Conservation (phyloP, 345 rosid species). For the Eucalyptus pauciflora region DNA sequence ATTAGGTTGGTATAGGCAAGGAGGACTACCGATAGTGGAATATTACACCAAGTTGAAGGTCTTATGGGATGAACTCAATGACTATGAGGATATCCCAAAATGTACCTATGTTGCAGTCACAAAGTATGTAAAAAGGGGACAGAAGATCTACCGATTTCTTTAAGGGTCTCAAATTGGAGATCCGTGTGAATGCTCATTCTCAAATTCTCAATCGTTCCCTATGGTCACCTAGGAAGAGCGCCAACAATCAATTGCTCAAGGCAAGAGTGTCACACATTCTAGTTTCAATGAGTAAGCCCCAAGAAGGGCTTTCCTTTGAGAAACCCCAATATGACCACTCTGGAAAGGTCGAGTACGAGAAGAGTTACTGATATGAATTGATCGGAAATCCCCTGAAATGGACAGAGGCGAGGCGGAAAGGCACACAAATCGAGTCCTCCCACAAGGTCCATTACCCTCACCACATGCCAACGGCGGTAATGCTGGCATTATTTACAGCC, state of each 20-base stretch:
- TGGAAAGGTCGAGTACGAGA: no score
- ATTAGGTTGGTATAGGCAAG: neutral
- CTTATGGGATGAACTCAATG: neutral
- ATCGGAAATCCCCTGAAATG: no score
- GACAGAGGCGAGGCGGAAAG: no score
- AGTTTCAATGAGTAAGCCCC: neutral
- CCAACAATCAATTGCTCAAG: neutral
- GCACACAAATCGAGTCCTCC: no score
- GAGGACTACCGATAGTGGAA: neutral
- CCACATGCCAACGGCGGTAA: no score
- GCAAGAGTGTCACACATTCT: neutral
- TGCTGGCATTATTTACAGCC: no score
- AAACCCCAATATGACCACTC: neutral
- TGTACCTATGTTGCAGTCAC: neutral
- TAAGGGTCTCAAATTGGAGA: neutral
- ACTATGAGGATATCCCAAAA: neutral
- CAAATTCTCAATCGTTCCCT: neutral
- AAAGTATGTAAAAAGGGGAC: no score
- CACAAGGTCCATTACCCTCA: no score
- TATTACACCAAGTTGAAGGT: neutral
- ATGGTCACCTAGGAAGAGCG: neutral
- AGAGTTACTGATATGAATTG: no score
- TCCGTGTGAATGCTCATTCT: neutral
- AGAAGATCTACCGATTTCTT: neutral
- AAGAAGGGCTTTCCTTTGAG: neutral